phyloP scores from a whole-genome alignment of 164 flowering plant genomes.

The Stephania cephalantha region DNA sequence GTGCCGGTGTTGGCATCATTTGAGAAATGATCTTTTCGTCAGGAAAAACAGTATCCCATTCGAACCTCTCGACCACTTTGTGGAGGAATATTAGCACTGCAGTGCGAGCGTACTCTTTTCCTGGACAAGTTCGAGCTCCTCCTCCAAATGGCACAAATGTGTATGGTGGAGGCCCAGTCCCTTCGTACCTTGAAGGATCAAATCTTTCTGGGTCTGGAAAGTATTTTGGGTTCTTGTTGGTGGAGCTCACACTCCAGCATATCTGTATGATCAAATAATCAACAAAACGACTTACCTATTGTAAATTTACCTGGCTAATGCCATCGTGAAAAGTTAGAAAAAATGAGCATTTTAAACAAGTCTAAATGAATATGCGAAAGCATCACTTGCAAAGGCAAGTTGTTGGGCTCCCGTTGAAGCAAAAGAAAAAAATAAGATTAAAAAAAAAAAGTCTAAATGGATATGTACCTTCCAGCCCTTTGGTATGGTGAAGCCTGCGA shows the following conservation, averaged over 20 bases:
- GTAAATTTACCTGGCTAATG: too few relatives aligned
- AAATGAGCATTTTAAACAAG: too few relatives aligned
- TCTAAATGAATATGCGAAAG: too few relatives aligned
- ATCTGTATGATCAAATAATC: neutral
- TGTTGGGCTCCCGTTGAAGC: too few relatives aligned
- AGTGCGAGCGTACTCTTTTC: conserved; percentile 6
- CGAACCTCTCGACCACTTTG: conserved; percentile 5
- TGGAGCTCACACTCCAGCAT: conserved; percentile 10
- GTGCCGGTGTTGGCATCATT: conserved; percentile 10
- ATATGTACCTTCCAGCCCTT: conserved; percentile 20
- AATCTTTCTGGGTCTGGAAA: conserved; percentile 17
- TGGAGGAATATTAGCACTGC: conserved; percentile 4
- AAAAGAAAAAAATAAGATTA: too few relatives aligned
- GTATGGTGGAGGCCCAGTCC: conserved; percentile 10
- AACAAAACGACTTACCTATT: too few relatives aligned
- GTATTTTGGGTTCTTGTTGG: conserved; percentile 14
- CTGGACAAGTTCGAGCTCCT: conserved; percentile 13
- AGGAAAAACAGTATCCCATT: conserved; percentile 21
- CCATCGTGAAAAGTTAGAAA: too few relatives aligned
- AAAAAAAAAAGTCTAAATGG: neutral
- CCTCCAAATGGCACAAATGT: conserved; percentile 21
- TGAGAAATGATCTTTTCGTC: conserved; percentile 17
- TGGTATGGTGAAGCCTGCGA: conserved; percentile 18
- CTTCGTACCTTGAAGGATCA: conserved; percentile 18
- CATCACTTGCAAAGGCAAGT: too few relatives aligned